A percentile compares a stretch with the other conserved stretches of the same genome.
phyloP scores from a whole-genome alignment of 1,139 yeast genomes.

The Lodderomyces metapsilosis region DNA sequence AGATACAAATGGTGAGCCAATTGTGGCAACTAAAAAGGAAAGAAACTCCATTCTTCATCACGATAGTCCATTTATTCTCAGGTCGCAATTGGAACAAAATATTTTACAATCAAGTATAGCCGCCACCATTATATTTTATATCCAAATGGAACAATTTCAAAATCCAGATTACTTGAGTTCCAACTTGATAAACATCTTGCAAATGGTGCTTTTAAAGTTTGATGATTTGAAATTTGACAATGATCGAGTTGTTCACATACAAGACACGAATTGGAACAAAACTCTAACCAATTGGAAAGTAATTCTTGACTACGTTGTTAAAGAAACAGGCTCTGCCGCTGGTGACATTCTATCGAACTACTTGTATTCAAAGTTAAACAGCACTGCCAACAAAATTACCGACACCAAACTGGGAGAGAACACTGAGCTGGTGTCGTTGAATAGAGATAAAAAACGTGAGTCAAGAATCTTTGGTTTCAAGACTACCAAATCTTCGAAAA shows the following conservation, averaged over 20 bases:
- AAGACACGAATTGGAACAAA: slow-evolving; percentile 36
- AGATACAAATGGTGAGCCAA: slow-evolving; percentile 19
- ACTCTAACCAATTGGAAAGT: slow-evolving; percentile 30
- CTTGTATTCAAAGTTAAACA: slow-evolving; percentile 29
- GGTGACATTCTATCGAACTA: slow-evolving; percentile 39
- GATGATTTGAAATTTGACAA: slow-evolving; percentile 19
- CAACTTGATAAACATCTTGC: slow-evolving; percentile 30
- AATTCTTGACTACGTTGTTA: slow-evolving; percentile 32
- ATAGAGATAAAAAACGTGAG: slow-evolving; percentile 21
- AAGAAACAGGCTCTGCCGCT: slow-evolving; percentile 39
- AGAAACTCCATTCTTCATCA: slow-evolving; percentile 22
- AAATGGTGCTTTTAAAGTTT: slow-evolving; percentile 32
- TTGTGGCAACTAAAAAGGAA: slow-evolving; percentile 20
- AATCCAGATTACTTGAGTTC: slow-evolving; percentile 35
- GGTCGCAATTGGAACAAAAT: slow-evolving; percentile 19
- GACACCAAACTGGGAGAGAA: slow-evolving; percentile 3
- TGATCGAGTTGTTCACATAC: slow-evolving; percentile 24
- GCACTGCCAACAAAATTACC: neutral
- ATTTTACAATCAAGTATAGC: slow-evolving; percentile 33
- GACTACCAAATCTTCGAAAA: slow-evolving; percentile 22
- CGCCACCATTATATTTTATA: slow-evolving; percentile 35
- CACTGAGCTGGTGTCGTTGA: slow-evolving; percentile 3
- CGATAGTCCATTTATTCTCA: slow-evolving; percentile 29
- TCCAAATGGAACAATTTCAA: slow-evolving; percentile 46
- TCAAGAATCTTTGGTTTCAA: slow-evolving; percentile 30